Conservation (phyloP, 2,329 filamentous ascomycete species). For the Diaporthe eres region DNA sequence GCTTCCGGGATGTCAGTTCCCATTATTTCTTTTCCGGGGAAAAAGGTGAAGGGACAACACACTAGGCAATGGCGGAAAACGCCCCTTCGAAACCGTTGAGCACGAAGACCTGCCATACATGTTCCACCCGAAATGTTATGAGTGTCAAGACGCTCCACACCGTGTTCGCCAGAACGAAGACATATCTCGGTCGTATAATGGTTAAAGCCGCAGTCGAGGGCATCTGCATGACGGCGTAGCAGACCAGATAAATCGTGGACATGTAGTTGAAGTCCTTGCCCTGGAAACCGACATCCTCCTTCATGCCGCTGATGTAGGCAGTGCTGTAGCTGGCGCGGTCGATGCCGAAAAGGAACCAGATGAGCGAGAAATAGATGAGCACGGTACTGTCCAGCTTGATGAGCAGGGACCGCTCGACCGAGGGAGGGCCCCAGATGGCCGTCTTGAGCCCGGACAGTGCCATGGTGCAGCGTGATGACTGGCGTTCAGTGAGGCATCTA, state of each 20-base stretch:
- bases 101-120: constrained; percentile 59
- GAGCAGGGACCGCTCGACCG: constrained; percentile 48
- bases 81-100: constrained; percentile 60
- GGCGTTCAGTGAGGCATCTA: neutral
- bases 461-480: constrained; percentile 3
- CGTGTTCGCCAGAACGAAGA: constrained; percentile 58
- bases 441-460: constrained; percentile 24
- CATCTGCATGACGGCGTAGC: constrained; percentile 60
- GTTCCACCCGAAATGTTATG: constrained; percentile 57
- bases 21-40: neutral
- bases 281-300: constrained; percentile 53
- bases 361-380: constrained; percentile 59
- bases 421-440: constrained; percentile 40
- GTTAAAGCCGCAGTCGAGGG: constrained; percentile 55
- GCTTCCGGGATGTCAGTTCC: constrained; percentile 41
- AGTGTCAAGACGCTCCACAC: constrained; percentile 60
- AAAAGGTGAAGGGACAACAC: constrained; percentile 35
- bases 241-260: constrained; percentile 53
- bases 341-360: constrained; percentile 63
- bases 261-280: constrained; percentile 59
- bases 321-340: constrained; percentile 59
- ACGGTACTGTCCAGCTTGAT: constrained; percentile 58
- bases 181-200: constrained; percentile 53
- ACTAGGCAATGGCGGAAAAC: constrained; percentile 60
- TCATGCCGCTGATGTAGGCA: constrained; percentile 59